Evolutionary conservation across 73 alveolate species (phyloP).

Genomic region (Paramecium biaurelia): DNA sequence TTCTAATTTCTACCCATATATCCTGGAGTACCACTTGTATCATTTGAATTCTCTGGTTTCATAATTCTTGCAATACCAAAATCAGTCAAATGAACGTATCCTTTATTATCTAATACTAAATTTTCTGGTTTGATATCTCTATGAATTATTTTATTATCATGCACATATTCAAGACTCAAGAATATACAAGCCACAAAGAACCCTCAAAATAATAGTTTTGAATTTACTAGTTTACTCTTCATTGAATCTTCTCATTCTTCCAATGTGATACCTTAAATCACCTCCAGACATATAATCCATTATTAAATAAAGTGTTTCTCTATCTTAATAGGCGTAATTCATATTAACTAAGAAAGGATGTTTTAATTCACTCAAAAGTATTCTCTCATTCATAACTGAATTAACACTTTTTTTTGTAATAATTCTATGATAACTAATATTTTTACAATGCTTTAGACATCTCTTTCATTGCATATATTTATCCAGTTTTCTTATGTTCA

Average conservation of each 20-base stretch:
- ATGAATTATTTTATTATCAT: constrained; percentile 69
- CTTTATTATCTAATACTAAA: constrained; percentile 70
- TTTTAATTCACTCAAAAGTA: neutral
- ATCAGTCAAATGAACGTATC: constrained; percentile 83
- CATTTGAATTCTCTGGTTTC: constrained; percentile 88
- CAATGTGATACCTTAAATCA: constrained; percentile 88
- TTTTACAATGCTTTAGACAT: constrained; percentile 70
- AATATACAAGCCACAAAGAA: constrained; percentile 81
- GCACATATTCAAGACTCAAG: constrained; percentile 74
- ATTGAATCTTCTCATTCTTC: constrained; percentile 79
- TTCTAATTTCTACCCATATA: constrained; percentile 71
- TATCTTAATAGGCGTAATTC: constrained; percentile 91
- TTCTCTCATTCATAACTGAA: constrained; percentile 62
- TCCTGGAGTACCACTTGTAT: constrained; percentile 95
- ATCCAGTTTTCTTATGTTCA: constrained; percentile 70
- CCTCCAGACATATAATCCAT: constrained; percentile 93
- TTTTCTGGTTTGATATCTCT: constrained; percentile 84
- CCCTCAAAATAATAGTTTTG: constrained; percentile 51
- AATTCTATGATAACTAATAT: neutral
- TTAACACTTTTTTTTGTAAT: constrained; percentile 62
- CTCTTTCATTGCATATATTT: constrained; percentile 83
- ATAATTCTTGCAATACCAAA: constrained; percentile 93
- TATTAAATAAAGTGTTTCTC: constrained; percentile 84
- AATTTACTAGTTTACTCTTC: constrained; percentile 86
- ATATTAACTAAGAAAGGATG: constrained; percentile 84